phyloP scores from a whole-genome alignment of 495 filamentous ascomycete genomes.

The Aspergillus egyptiacus region DNA sequence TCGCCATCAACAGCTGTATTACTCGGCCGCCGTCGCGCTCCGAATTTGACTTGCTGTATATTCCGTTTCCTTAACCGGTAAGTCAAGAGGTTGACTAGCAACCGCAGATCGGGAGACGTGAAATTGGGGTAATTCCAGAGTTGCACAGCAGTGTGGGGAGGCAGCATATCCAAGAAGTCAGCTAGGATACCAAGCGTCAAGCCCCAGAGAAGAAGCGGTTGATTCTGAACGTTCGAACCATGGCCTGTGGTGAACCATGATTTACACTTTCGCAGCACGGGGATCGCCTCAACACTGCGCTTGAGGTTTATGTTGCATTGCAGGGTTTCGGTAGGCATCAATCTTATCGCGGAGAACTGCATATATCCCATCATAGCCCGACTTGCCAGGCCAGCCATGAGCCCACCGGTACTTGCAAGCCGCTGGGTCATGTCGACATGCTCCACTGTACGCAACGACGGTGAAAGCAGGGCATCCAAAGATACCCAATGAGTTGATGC shows the following conservation, averaged over 20 bases:
- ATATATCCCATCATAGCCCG: slow-evolving; percentile 59
- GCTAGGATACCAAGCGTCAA: slow-evolving; percentile 65
- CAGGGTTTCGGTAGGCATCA: slow-evolving; percentile 57
- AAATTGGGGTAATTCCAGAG: slow-evolving; percentile 72
- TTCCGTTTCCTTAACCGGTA: slow-evolving; percentile 56
- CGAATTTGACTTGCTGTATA: slow-evolving; percentile 33
- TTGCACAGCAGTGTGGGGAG: slow-evolving; percentile 54
- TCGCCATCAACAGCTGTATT: slow-evolving; percentile 41
- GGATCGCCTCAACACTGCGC: slow-evolving; percentile 32
- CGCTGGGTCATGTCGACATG: slow-evolving; percentile 63
- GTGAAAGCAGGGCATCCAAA: slow-evolving; percentile 56
- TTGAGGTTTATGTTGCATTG: slow-evolving; percentile 47
- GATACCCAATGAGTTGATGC: slow-evolving; percentile 75
- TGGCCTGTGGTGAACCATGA: slow-evolving; percentile 33
- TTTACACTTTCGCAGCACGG: slow-evolving; percentile 25
- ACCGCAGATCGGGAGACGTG: slow-evolving; percentile 56
- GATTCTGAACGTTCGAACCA: slow-evolving; percentile 24
- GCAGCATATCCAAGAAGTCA: slow-evolving; percentile 68
- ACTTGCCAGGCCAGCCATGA: slow-evolving; percentile 44
- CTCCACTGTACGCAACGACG: slow-evolving; percentile 55
- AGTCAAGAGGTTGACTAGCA: slow-evolving; percentile 57
- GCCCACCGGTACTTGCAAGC: slow-evolving; percentile 47
- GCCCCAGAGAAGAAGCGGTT: slow-evolving; percentile 67
- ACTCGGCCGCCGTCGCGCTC: slow-evolving; percentile 23
- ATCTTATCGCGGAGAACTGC: slow-evolving; percentile 62